phyloP scores from a whole-genome alignment of 768 basidiomycete species.

The Cystofilobasidium capitatum region DNA sequence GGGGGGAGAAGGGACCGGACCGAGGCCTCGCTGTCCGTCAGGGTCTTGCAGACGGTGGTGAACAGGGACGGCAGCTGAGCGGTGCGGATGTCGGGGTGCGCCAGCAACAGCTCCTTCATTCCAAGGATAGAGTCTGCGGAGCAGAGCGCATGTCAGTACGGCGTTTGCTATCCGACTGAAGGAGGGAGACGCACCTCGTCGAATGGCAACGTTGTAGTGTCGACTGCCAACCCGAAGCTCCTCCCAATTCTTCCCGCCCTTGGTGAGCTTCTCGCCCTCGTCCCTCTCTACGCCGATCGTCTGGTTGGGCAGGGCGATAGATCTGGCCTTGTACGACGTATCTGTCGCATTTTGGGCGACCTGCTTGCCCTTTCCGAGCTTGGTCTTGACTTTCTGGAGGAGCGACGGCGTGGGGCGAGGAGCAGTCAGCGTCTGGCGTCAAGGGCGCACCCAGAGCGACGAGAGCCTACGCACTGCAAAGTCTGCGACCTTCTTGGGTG shows the following conservation, averaged over 20 bases:
- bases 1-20: conserved; percentile 20
- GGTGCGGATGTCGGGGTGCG: conserved; percentile 50
- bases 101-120: conserved; percentile 60
- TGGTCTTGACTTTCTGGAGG: conserved; percentile 95
- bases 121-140: conserved; percentile 60
- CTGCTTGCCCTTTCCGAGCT: conserved; percentile 90
- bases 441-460: not conserved
- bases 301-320: conserved; percentile 81
- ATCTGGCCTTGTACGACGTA: conserved; percentile 89
- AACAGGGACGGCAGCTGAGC: conserved; percentile 48
- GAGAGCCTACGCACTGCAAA: not conserved
- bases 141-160: not conserved
- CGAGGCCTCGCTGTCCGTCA: conserved; percentile 3
- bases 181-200: conserved; percentile 51
- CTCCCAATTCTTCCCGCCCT: conserved; percentile 59
- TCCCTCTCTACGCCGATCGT: conserved; percentile 57
- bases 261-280: conserved; percentile 57
- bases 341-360: conserved; percentile 73
- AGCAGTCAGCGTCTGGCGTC: too few species aligned
- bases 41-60: conserved; percentile 10
- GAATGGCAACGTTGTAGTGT: conserved; percentile 68
- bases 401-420: too few species aligned
- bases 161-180: not conserved
- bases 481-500: conserved; percentile 6
- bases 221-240: conserved; percentile 69